Percentiles rank a stretch among this genome's conserved stretches.
phyloP scores from a whole-genome alignment of 495 filamentous ascomycete species.

The Echria macrotheca region DNA sequence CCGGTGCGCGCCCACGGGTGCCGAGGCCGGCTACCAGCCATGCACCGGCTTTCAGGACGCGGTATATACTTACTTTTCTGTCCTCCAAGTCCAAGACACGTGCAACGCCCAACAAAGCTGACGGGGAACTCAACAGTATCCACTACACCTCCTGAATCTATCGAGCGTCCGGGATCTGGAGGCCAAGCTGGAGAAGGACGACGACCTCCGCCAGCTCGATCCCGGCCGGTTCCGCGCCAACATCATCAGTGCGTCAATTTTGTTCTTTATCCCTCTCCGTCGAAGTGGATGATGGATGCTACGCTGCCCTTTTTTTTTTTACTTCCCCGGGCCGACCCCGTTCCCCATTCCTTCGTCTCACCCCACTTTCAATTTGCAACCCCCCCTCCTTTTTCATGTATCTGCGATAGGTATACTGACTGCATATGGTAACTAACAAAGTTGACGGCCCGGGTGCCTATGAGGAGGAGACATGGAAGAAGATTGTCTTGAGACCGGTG shows the following conservation, averaged over 20 bases:
- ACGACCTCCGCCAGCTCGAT: conserved; percentile 45
- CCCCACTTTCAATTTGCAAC: background rate
- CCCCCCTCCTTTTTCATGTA: background rate
- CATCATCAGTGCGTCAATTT: conserved; percentile 61
- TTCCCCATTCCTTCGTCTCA: background rate
- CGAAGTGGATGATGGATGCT: too few species aligned
- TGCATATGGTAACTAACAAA: conserved; percentile 12
- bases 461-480: conserved; percentile 75
- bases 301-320: background rate
- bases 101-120: too few species aligned
- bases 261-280: background rate
- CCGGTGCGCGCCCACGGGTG: conserved; percentile 67
- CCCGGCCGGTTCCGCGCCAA: conserved; percentile 77
- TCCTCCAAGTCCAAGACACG: too few species aligned
- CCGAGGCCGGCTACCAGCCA: conserved; percentile 67
- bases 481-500: conserved; percentile 53
- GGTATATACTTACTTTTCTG: too few species aligned
- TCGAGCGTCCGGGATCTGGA: conserved; percentile 64
- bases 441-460: conserved; percentile 36
- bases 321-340: background rate
- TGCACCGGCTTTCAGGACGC: conserved; percentile 79
- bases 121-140: conserved; percentile 64
- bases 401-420: background rate
- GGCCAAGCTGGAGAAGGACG: conserved; percentile 48
- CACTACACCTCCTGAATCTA: conserved; percentile 74